Evolutionary conservation across 257 asterid species (phyloP).

Genomic region (Penstemon newberryi): DNA sequence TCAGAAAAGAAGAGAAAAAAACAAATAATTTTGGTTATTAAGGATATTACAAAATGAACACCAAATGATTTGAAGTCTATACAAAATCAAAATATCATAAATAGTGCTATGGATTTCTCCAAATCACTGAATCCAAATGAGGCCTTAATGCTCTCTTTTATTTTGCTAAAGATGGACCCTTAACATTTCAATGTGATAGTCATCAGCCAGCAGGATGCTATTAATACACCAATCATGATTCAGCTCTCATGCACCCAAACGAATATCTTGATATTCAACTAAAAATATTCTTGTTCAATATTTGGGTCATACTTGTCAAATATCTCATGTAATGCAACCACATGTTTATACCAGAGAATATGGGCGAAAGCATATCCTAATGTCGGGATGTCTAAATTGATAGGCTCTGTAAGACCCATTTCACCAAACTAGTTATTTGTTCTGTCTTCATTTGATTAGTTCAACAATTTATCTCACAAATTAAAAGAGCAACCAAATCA

Average conservation of each 20-base stretch:
- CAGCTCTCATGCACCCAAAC: background rate
- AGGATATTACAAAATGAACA: no score
- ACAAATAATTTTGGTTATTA: no score
- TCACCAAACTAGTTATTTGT: background rate
- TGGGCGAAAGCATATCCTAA: background rate
- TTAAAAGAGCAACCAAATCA: background rate
- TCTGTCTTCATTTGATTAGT: background rate
- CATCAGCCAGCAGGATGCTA: background rate
- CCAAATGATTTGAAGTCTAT: no score
- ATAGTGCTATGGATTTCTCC: no score
- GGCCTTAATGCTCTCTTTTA: background rate
- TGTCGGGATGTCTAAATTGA: background rate
- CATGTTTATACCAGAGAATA: background rate
- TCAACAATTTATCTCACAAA: background rate
- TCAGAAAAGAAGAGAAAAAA: no score
- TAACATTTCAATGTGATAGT: background rate
- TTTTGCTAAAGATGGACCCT: background rate
- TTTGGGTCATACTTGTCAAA: background rate
- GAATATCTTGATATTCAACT: background rate
- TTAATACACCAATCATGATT: background rate
- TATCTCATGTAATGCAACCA: background rate
- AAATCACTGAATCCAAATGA: no score
- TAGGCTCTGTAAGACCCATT: background rate
- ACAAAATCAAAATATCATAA: no score
- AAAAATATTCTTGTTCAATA: background rate